A percentile compares a stretch with the other conserved stretches of the same genome.
Conservation (phyloP, 345 rosid species). For the Chamaenerion angustifolium region DNA sequence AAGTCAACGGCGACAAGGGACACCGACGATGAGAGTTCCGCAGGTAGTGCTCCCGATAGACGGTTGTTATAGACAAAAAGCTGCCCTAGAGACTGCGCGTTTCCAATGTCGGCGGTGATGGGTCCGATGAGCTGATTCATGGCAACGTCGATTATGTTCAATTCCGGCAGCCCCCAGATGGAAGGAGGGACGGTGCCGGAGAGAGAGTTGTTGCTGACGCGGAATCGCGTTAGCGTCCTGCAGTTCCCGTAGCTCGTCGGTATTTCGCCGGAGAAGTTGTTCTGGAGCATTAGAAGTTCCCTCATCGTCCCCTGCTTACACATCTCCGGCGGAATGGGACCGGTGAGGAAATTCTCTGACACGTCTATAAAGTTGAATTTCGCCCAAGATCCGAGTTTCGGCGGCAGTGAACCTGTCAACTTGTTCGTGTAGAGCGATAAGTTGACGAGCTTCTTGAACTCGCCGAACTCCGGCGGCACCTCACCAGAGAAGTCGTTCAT, state of each 20-base stretch:
- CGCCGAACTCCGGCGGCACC: constrained; percentile 28
- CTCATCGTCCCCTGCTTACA: constrained; percentile 18
- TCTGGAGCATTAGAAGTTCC: constrained; percentile 14
- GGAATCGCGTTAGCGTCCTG: constrained; percentile 12
- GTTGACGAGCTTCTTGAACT: constrained; percentile 26
- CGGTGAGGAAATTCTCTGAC: constrained; percentile 30
- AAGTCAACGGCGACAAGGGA: constrained; percentile 11
- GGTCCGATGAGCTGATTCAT: constrained; percentile 24
- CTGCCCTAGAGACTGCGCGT: constrained; percentile 28
- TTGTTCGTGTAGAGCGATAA: constrained; percentile 26
- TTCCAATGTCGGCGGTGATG: constrained; percentile 20
- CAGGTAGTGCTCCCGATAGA: constrained; percentile 11
- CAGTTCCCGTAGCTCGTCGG: constrained; percentile 11
- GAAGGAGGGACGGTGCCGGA: constrained; percentile 27
- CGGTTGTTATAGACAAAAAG: constrained; percentile 10
- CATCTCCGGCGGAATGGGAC: constrained; percentile 33
- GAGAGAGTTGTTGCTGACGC: constrained; percentile 27
- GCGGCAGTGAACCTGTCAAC: constrained; percentile 27
- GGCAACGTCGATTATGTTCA: constrained; percentile 27
- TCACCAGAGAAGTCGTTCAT: constrained; percentile 20
- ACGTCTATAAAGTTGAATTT: constrained; percentile 28
- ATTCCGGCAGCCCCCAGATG: constrained; percentile 30
- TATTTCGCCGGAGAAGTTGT: constrained; percentile 12
- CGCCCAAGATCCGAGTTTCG: constrained; percentile 27
- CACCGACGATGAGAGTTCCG: constrained; percentile 6